These are phyloP conservation scores for Coemansia sp. DNA, from an alignment of 192 early-diverging fungal genomes.

Conservation along the genomic window DNA sequence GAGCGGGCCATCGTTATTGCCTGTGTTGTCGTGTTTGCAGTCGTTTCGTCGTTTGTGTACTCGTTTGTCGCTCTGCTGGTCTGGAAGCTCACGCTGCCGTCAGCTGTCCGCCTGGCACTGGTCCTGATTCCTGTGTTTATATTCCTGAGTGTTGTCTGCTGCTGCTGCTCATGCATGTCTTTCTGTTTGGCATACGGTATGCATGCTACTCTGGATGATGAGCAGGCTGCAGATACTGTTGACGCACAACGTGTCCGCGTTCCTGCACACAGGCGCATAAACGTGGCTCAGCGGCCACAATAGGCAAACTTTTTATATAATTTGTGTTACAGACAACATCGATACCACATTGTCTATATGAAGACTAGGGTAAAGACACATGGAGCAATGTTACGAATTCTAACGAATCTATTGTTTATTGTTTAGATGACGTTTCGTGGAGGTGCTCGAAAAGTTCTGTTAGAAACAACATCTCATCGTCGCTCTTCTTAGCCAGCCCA, in stretches of 20 bases:
- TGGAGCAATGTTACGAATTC: no score
- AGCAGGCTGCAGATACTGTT: conserved; percentile 11
- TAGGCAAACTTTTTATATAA: background rate
- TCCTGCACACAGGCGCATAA: conserved; percentile 21
- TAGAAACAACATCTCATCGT: conserved; percentile 28
- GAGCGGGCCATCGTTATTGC: conserved; percentile 30
- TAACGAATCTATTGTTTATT: background rate
- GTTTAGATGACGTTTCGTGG: background rate
- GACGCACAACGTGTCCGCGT: conserved; percentile 10
- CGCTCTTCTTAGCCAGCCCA: conserved; percentile 3
- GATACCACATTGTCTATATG: background rate
- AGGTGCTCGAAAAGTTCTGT: conserved; percentile 19
- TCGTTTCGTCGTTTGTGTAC: conserved; percentile 46
- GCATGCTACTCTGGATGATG: conserved; percentile 35
- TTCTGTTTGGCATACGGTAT: conserved; percentile 40
- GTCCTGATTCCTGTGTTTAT: conserved; percentile 71
- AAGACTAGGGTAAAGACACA: no score
- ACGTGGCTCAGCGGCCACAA: conserved; percentile 10
- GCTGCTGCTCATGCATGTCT: conserved; percentile 41
- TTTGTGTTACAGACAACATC: background rate
- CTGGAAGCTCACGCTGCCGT: conserved; percentile 48
- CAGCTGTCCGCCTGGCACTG: conserved; percentile 53
- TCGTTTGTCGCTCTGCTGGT: conserved; percentile 57
- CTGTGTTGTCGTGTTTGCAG: conserved; percentile 51
- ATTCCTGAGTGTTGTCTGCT: conserved; percentile 39